A percentile compares a stretch with the other conserved stretches of the same genome.
These are phyloP conservation scores for Venturia effusa DNA, from an alignment of 2,329 filamentous ascomycete species.

Conservation along the genomic window DNA sequence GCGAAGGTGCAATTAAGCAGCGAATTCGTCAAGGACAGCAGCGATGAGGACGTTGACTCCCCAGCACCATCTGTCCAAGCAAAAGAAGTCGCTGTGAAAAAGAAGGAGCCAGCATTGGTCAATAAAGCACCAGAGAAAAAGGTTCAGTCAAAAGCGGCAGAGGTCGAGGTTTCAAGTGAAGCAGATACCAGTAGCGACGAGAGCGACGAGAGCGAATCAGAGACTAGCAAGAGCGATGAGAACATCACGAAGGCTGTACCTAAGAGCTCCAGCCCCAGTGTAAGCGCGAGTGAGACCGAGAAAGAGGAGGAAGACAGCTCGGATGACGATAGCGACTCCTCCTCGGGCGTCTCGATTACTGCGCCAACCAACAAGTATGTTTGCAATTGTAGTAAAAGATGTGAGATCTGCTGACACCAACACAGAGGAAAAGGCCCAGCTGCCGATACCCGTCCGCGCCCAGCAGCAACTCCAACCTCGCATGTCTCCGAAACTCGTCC, in stretches of 20 bases:
- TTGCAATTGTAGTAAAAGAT: neutral
- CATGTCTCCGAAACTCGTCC: constrained; percentile 21
- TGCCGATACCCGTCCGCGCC: neutral
- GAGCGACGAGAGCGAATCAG: neutral
- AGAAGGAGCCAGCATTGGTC: neutral
- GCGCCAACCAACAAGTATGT: neutral
- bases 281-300: neutral
- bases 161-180: neutral
- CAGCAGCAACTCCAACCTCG: neutral
- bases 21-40: constrained; percentile 4
- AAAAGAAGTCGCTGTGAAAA: neutral
- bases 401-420: neutral
- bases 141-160: neutral
- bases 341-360: neutral
- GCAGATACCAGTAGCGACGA: constrained; percentile 5
- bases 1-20: constrained; percentile 6
- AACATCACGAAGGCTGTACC: neutral
- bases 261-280: neutral
- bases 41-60: constrained; percentile 1
- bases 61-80: neutral
- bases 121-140: neutral
- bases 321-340: neutral
- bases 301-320: neutral
- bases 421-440: neutral
- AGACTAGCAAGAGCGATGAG: neutral